Evolutionary conservation across 805 yeast genomes (phyloP).

Genomic region (Wickerhamiella spandovensis): DNA sequence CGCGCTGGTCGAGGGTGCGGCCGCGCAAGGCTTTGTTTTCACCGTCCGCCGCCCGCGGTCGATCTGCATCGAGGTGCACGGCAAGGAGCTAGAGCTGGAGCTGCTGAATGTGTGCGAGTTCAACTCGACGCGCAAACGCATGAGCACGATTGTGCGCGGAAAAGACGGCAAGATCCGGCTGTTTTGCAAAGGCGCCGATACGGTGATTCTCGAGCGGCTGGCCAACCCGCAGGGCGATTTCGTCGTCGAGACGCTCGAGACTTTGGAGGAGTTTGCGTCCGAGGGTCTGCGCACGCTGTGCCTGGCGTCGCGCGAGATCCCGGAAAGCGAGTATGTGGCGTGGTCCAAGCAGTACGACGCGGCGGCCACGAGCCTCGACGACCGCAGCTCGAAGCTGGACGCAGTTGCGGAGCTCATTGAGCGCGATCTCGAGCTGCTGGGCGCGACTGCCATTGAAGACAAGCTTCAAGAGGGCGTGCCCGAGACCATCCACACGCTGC

Average conservation of each 20-base stretch:
- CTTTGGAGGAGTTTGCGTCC: constrained; percentile 90
- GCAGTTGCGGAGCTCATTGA: constrained; percentile 85
- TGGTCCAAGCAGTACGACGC: constrained; percentile 60
- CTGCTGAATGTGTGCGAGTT: constrained; percentile 87
- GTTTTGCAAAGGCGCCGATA: constrained; percentile 95
- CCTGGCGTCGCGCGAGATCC: constrained; percentile 69
- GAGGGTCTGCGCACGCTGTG: constrained; percentile 93
- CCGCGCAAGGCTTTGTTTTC: constrained; percentile 73
- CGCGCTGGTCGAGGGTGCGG: constrained; percentile 94
- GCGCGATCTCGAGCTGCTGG: constrained; percentile 60
- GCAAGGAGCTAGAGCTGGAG: constrained; percentile 50
- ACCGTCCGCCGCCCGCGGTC: constrained; percentile 73
- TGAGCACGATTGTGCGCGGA: constrained; percentile 88
- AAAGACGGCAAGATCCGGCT: constrained; percentile 86
- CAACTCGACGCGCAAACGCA: constrained; percentile 93
- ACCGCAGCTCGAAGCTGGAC: constrained; percentile 67
- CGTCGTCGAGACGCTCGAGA: constrained; percentile 55
- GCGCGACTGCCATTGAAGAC: constrained; percentile 98
- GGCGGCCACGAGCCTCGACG: constrained; percentile 70
- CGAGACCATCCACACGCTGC: constrained; percentile 87
- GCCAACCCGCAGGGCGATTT: neutral
- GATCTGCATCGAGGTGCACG: constrained; percentile 49
- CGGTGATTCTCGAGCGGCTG: constrained; percentile 81
- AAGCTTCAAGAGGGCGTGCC: constrained; percentile 97
- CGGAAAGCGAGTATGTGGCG: constrained; percentile 58